Conservation (phyloP, 805 yeast species). For the Suhomyces vadensis region DNA sequence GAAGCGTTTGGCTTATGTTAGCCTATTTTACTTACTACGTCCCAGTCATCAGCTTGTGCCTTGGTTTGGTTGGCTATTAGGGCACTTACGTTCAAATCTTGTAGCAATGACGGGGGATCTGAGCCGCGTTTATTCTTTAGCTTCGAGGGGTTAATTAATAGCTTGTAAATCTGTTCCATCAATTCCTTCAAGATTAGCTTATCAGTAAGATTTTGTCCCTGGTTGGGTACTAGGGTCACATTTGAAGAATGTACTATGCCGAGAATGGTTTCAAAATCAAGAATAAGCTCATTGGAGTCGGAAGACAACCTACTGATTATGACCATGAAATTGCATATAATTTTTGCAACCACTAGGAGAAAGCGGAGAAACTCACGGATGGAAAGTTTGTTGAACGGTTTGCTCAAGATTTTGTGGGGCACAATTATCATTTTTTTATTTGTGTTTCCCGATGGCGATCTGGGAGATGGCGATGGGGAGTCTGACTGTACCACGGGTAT, state of each 20-base stretch:
- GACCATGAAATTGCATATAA: constrained; percentile 35
- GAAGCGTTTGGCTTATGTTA: background rate
- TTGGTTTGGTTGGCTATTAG: constrained; percentile 27
- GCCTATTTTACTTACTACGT: constrained; percentile 31
- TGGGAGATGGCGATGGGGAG: constrained; percentile 1
- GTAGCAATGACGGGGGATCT: constrained; percentile 22
- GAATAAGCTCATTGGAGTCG: constrained; percentile 7
- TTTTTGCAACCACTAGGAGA: constrained; percentile 37
- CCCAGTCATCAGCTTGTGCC: constrained; percentile 36
- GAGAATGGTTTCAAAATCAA: constrained; percentile 24
- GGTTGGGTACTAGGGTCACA: background rate
- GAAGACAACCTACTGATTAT: constrained; percentile 19
- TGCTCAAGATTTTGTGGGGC: constrained; percentile 43
- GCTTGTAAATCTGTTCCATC: constrained; percentile 34
- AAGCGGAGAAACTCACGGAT: constrained; percentile 39
- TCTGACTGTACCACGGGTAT: background rate
- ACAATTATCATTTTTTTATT: constrained; percentile 33
- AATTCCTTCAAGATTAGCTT: constrained; percentile 24
- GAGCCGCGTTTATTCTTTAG: constrained; percentile 7
- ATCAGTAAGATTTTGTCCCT: constrained; percentile 4
- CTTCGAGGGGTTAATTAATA: constrained; percentile 15
- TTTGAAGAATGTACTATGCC: constrained; percentile 9
- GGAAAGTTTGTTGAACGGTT: constrained; percentile 39
- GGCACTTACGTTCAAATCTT: constrained; percentile 23
- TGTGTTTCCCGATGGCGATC: background rate